Conservation (phyloP, 495 filamentous ascomycete species). For the Penicillium desertorum region DNA sequence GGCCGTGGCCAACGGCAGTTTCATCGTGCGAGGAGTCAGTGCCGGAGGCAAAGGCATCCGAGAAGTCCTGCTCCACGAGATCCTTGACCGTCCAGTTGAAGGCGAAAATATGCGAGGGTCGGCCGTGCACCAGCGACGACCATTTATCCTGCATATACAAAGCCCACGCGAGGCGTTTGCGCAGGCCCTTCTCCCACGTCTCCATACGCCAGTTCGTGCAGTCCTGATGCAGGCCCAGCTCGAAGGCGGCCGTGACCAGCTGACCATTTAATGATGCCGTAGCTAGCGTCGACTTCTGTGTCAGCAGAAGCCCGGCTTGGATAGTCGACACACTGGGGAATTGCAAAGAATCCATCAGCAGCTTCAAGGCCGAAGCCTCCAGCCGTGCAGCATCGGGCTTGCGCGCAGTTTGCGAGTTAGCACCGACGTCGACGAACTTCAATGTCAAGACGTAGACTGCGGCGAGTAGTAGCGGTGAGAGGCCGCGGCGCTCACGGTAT, state of each 20-base stretch:
- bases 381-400: constrained; percentile 73
- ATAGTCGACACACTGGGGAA: constrained; percentile 89
- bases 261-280: constrained; percentile 87
- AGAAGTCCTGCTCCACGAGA: constrained; percentile 53
- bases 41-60: constrained; percentile 37
- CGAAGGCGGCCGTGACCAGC: constrained; percentile 54
- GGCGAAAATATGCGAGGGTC: constrained; percentile 54
- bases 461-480: constrained; percentile 81
- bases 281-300: constrained; percentile 83
- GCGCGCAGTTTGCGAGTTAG: constrained; percentile 60
- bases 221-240: constrained; percentile 58
- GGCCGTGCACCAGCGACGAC: constrained; percentile 56
- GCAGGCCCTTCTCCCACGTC: constrained; percentile 53
- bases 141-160: constrained; percentile 63
- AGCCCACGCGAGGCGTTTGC: constrained; percentile 60
- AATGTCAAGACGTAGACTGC: constrained; percentile 89
- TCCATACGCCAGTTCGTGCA: constrained; percentile 56
- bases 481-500: constrained; percentile 71
- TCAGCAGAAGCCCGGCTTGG: constrained; percentile 84
- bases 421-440: constrained; percentile 81
- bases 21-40: constrained; percentile 38
- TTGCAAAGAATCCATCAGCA: constrained; percentile 74
- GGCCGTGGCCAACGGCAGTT: constrained; percentile 43
- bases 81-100: constrained; percentile 59
- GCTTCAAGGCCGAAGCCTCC: constrained; percentile 72